These are phyloP conservation scores for Naumovozyma castellii DNA, from an alignment of 805 yeast genomes.

Conservation along the genomic window DNA sequence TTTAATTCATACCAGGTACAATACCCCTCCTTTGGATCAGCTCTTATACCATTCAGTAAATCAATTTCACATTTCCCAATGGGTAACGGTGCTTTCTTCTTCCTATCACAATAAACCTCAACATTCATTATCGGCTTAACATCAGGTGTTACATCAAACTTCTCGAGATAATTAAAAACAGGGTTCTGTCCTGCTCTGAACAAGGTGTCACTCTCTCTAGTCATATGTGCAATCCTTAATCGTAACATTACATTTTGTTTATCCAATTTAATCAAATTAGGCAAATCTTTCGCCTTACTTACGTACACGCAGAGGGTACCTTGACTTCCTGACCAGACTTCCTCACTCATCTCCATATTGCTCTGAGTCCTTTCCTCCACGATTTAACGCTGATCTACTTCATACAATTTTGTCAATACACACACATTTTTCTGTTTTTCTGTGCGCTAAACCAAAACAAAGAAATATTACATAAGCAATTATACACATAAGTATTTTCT, in stretches of 20 bases:
- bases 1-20: slow-evolving; percentile 77
- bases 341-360: slow-evolving; percentile 20
- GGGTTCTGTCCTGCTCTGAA: slow-evolving; percentile 93
- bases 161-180: slow-evolving; percentile 67
- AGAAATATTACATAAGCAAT: too few relatives aligned
- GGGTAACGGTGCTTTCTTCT: slow-evolving; percentile 77
- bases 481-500: too few relatives aligned
- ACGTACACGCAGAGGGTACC: slow-evolving; percentile 68
- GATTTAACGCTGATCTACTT: too few relatives aligned
- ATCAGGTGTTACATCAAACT: slow-evolving; percentile 57
- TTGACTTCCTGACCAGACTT: slow-evolving; percentile 22
- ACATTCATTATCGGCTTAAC: slow-evolving; percentile 55
- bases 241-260: slow-evolving; percentile 91
- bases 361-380: neutral
- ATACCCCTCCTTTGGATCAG: slow-evolving; percentile 61
- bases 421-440: too few relatives aligned
- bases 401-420: too few relatives aligned
- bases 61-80: slow-evolving; percentile 78
- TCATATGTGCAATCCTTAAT: slow-evolving; percentile 69
- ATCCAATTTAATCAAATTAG: slow-evolving; percentile 76
- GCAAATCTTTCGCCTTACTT: slow-evolving; percentile 73
- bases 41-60: slow-evolving; percentile 59
- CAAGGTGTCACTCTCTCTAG: slow-evolving; percentile 68
- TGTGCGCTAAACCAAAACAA: neutral
- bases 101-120: slow-evolving; percentile 61